Base-by-base conservation (phyloP, 1,139 yeast genomes). In the Pichia sp. region DNA sequence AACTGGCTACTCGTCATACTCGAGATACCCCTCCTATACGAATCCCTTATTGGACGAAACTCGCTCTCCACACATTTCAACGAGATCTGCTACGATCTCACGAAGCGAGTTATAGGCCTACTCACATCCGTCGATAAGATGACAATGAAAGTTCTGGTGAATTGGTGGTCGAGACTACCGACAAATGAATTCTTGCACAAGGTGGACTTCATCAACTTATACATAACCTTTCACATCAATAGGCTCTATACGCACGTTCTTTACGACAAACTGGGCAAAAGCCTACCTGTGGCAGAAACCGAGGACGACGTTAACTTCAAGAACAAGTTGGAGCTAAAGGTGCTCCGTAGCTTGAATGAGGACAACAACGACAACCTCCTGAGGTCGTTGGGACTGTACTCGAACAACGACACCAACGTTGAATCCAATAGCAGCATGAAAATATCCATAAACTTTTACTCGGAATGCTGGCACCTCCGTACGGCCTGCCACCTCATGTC, bases 401-500 rank as follows among this genome's bases (percentile, higher is more conserved):
- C 37, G 8, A 31, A n/a, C 18, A 31, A 31, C 18, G 37, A 31
- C n/a, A 7, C 6, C 9, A 31, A 31, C 31, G 10, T 30, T 16
- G 26, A 31, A 36, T 13, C 19, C 7, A 30, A 37, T 2, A 36
- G 31, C 19, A 30, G 44, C 13, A 74, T 18, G 37, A 82, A 74
- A 63, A 78, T 84, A 25, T 77, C 76, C 53, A 66, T 83, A 2
- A 78, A 77, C 44, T 83, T 81, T 60, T 93, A 91, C 66, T 84
- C 87, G 0, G 76, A 78, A 53, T 91, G 88, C 62, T 91, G 97
- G 96, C 89, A 84, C 58, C 72, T 90, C 28, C 73, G 76, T 44
- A 75, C 89, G 0, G 89, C 89, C 0, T 82, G 87, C 2, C 71
- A 77, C 30, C 72, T 84, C 1, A 70, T 87, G 58, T 73, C 82